These are phyloP conservation scores for Phanerodontia chrysosporium DNA, from an alignment of 768 basidiomycete species.

Conservation along the genomic window DNA sequence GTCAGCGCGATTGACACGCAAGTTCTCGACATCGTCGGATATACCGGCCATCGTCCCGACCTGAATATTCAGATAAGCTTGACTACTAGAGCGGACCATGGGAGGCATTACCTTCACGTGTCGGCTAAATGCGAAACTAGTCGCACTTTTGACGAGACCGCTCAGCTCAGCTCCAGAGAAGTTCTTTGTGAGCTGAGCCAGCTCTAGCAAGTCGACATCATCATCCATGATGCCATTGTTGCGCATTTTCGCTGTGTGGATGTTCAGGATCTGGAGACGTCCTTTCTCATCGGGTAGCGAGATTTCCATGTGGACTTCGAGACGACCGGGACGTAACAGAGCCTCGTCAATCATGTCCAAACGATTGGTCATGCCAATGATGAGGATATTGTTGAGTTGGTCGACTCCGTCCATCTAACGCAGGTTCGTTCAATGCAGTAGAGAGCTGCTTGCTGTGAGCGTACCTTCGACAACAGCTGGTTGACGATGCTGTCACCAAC, in stretches of 20 bases:
- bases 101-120: constrained; percentile 72
- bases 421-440: not conserved
- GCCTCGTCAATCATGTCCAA: constrained; percentile 99
- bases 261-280: constrained; percentile 87
- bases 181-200: constrained; percentile 88
- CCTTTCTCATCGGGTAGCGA: constrained; percentile 94
- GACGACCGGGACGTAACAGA: constrained; percentile 92
- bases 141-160: constrained; percentile 95
- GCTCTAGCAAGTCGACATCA: constrained; percentile 79
- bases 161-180: constrained; percentile 96
- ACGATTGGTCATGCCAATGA: constrained; percentile 99
- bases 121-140: constrained; percentile 95
- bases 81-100: not conserved
- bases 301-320: constrained; percentile 99
- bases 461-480: constrained; percentile 92
- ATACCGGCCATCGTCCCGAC: constrained; percentile 97
- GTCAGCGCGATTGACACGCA: constrained; percentile 82
- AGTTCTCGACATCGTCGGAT: constrained; percentile 90
- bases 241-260: constrained; percentile 87
- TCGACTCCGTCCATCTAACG: constrained; percentile 97
- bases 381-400: constrained; percentile 96
- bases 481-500: constrained; percentile 99
- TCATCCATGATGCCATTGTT: constrained; percentile 83
- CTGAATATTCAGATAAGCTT: constrained; percentile 22
- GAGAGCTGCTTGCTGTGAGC: not conserved